These are phyloP conservation scores for Curvularia hawaiiensis DNA, from an alignment of 2,329 filamentous ascomycete genomes.

Conservation along the genomic window DNA sequence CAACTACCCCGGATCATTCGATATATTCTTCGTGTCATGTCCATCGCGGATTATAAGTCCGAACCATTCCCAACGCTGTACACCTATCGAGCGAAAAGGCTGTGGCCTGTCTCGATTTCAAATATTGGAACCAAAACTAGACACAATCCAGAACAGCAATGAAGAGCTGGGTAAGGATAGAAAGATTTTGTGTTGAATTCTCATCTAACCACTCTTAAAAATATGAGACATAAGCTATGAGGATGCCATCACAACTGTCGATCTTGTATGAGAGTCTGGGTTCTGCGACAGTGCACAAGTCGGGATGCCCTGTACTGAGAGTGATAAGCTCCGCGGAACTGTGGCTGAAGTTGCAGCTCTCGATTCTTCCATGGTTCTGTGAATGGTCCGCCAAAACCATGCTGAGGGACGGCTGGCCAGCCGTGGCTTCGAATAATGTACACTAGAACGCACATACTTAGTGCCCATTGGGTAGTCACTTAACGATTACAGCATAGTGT, in stretches of 20 bases:
- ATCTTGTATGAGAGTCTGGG: background rate
- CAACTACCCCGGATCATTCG: background rate
- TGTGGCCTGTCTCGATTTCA: background rate
- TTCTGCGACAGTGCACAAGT: background rate
- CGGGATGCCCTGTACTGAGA: background rate
- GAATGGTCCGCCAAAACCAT: background rate
- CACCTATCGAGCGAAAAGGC: background rate
- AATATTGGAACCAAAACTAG: background rate
- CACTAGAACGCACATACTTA: background rate
- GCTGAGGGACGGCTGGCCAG: background rate
- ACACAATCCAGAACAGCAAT: background rate
- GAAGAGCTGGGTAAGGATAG: background rate
- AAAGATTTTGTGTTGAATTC: background rate
- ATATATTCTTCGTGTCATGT: background rate
- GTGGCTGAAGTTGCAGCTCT: background rate
- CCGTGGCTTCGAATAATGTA: background rate
- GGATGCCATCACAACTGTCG: background rate
- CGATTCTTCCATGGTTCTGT: background rate
- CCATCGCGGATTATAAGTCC: background rate
- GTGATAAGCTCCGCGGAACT: background rate
- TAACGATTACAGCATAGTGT: background rate
- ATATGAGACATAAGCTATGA: background rate
- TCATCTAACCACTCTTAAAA: background rate
- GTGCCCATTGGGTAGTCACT: background rate
- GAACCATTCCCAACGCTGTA: background rate